phyloP scores from a whole-genome alignment of 495 filamentous ascomycete genomes.

The Pyrenopolyporus hunteri region DNA sequence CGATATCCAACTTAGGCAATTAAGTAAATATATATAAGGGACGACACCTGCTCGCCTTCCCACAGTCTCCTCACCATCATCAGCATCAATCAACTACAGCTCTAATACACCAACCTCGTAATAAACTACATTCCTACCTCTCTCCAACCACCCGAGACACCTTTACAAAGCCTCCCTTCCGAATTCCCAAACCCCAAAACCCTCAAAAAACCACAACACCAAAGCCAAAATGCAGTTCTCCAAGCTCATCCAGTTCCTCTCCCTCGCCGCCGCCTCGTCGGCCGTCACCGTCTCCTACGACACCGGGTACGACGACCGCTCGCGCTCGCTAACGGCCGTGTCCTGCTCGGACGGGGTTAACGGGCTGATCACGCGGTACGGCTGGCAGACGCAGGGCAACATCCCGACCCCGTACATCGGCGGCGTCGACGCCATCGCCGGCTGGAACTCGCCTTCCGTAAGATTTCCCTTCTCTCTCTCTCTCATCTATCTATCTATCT shows the following conservation, averaged over 20 bases:
- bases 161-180: background rate
- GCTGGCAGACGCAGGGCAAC: conserved; percentile 52
- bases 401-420: conserved; percentile 66
- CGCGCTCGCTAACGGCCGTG: conserved; percentile 52
- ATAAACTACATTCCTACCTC: conserved; percentile 16
- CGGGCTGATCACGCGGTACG: conserved; percentile 62
- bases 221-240: conserved; percentile 58
- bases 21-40: conserved; percentile 28
- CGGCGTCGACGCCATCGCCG: conserved; percentile 63
- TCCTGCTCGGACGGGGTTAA: conserved; percentile 65
- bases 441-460: conserved; percentile 59
- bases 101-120: conserved; percentile 13
- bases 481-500: background rate
- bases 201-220: background rate
- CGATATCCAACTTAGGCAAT: conserved; percentile 1
- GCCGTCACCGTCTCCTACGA: conserved; percentile 58
- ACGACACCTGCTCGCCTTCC: conserved; percentile 12
- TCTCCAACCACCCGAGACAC: background rate
- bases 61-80: conserved; percentile 19
- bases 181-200: conserved; percentile 4
- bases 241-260: conserved; percentile 42
- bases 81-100: conserved; percentile 20
- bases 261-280: conserved; percentile 32
- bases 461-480: background rate
- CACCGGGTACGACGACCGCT: conserved; percentile 60